Percentiles rank a stretch among this genome's conserved stretches.
Conservation (phyloP, 2,329 filamentous ascomycete genomes). For the Pyrenophora graminea region DNA sequence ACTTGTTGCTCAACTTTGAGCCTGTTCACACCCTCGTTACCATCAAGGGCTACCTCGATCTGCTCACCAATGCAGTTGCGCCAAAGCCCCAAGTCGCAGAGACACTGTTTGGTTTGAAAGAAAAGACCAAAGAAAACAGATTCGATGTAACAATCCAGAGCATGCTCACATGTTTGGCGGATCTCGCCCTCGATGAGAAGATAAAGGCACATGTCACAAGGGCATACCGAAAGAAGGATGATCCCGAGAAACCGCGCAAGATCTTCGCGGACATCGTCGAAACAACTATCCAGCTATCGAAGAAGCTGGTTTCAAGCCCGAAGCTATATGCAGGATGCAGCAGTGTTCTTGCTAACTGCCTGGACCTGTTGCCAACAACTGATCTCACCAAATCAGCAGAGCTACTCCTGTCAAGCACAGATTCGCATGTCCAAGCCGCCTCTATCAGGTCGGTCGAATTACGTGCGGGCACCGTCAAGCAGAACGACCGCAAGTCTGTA, state of each 20-base stretch:
- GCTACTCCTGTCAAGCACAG: conserved; percentile 74
- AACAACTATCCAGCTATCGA: conserved; percentile 60
- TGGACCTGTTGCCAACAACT: conserved; percentile 80
- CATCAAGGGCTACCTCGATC: conserved; percentile 74
- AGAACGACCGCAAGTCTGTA: conserved; percentile 69
- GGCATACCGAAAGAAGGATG: conserved; percentile 36
- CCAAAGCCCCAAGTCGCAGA: conserved; percentile 74
- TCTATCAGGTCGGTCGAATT: conserved; percentile 70
- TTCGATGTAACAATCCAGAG: conserved; percentile 43
- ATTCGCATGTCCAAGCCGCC: conserved; percentile 77
- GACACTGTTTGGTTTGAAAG: conserved; percentile 67
- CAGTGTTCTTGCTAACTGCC: conserved; percentile 74
- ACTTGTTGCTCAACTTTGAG: conserved; percentile 73
- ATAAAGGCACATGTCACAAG: conserved; percentile 38
- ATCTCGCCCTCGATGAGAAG: conserved; percentile 41
- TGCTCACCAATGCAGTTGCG: conserved; percentile 76
- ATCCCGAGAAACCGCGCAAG: conserved; percentile 33
- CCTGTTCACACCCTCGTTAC: conserved; percentile 74
- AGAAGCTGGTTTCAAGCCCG: conserved; percentile 58
- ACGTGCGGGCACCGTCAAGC: conserved; percentile 74
- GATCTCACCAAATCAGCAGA: conserved; percentile 91
- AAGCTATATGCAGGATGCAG: conserved; percentile 55
- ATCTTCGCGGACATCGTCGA: conserved; percentile 48
- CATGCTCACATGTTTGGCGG: conserved; percentile 47
- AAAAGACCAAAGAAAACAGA: conserved; percentile 46